These are phyloP conservation scores for Pleochaeta shiraiana DNA, from an alignment of 2,329 filamentous ascomycete genomes.

Conservation along the genomic window DNA sequence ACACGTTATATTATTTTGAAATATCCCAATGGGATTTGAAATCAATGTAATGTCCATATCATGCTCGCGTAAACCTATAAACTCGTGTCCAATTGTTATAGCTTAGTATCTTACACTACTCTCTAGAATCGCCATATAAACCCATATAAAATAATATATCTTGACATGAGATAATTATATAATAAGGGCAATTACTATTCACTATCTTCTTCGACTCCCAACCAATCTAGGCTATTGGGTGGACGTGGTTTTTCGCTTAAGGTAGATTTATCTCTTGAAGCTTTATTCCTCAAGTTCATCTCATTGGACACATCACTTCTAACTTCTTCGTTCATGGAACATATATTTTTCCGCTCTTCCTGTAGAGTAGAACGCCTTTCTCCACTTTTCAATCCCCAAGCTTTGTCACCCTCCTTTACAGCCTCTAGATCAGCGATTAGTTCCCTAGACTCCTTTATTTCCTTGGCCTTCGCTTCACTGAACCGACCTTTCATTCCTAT, in stretches of 20 bases:
- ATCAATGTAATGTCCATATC: too few species aligned
- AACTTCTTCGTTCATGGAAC: background rate
- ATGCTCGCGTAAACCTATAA: too few species aligned
- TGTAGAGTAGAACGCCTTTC: constrained; percentile 8
- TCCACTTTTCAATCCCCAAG: constrained; percentile 40
- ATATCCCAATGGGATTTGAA: too few species aligned
- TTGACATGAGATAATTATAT: too few species aligned
- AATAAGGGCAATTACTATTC: constrained; percentile 12
- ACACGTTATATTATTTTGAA: too few species aligned
- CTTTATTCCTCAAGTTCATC: constrained; percentile 2
- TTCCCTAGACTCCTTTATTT: constrained; percentile 77
- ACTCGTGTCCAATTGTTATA: too few species aligned
- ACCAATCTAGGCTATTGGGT: constrained; percentile 33
- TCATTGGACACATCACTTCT: constrained; percentile 12
- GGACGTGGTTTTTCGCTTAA: background rate
- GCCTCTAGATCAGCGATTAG: constrained; percentile 65
- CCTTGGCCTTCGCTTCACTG: constrained; percentile 59
- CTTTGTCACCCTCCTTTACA: constrained; percentile 58
- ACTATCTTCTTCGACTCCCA: constrained; percentile 43
- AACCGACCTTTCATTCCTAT: constrained; percentile 78
- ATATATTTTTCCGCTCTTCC: background rate
- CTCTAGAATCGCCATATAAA: too few species aligned
- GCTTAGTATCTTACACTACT: too few species aligned
- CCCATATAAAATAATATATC: too few species aligned
- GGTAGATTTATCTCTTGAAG: background rate